Base-by-base conservation (phyloP, 345 rosid species). In the Populus pruinosa region DNA sequence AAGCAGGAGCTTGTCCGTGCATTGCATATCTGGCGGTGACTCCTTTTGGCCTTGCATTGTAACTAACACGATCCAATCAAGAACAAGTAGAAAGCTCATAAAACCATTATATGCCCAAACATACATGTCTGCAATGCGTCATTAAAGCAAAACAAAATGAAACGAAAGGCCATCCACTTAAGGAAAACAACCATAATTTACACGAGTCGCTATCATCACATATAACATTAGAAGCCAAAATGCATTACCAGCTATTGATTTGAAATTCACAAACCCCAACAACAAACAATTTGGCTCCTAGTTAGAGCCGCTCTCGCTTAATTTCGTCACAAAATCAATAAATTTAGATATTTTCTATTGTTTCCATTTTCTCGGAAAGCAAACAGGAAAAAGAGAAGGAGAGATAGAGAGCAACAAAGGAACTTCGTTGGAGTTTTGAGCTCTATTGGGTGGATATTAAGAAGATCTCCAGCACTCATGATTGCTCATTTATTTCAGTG, bases 41-140 rank as follows among this genome's bases (percentile, higher is more conserved):
- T 94, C 98, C 79, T 85, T 94, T 67, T 82, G 95, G 25, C 95
- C 95, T 87, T 94, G 98, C 98, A 92, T 94, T 39, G 95, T 89
- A 76, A 94, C 98, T 92, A 79, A 72, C 77, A 84, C 61, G 71
- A 47, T 29, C 70, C 35, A 76, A 75, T 55, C 77, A 75, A 50
- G 44, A 75, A 74, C 73, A 77, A 76, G 56, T 31, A 55, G 43
- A 59, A 72, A 27, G 16, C 61, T 69, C 35, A 33, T 35, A 2
- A 27, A 13, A 39, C 49, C 2, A 82, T n/a, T 56, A 66, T 55
- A 66, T 65, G 67, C 11, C 47, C 21, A 55, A 23, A 59, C 25
- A 59, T 7, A 21, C 0, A 23, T n/a, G 63, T n/a, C 63, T n/a
- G 10, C 1, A 25, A 59, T 59, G 63, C 63, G 5, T 11, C 25